Conservation (phyloP, 371 early-diverging fungal genomes). For the Rhizoclosmatium hyalinum region DNA sequence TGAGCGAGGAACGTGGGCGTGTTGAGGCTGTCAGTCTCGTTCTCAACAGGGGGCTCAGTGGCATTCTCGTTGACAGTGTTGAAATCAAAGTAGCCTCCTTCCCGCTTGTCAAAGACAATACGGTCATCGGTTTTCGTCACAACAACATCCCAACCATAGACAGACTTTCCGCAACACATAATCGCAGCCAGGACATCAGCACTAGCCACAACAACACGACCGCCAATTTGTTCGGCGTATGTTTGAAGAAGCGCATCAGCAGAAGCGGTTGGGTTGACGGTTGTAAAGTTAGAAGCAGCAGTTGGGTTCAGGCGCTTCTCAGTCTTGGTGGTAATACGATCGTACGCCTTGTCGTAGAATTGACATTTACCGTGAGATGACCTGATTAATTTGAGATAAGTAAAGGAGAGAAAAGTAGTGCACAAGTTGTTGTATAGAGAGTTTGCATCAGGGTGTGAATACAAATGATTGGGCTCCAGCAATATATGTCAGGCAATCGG, state of each 20-base stretch:
- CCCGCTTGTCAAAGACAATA: slow-evolving; percentile 92
- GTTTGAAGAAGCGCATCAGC: slow-evolving; percentile 79
- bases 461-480: slow-evolving; percentile 40
- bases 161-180: slow-evolving; percentile 91
- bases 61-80: slow-evolving; percentile 96
- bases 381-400: slow-evolving; percentile 30
- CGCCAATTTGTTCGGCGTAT: slow-evolving; percentile 63
- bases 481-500: slow-evolving; percentile 12
- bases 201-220: slow-evolving; percentile 86
- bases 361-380: slow-evolving; percentile 74
- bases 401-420: slow-evolving; percentile 3
- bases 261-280: slow-evolving; percentile 80
- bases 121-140: slow-evolving; percentile 85
- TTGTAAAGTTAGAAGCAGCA: slow-evolving; percentile 71
- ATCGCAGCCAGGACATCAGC: slow-evolving; percentile 88
- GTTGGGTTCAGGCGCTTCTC: slow-evolving; percentile 68
- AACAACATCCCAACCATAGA: slow-evolving; percentile 96
- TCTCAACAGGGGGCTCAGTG: slow-evolving; percentile 86
- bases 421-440: too few species aligned
- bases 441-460: slow-evolving; percentile 32
- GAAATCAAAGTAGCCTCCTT: slow-evolving; percentile 77
- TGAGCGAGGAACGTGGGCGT: slow-evolving; percentile 81
- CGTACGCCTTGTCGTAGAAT: slow-evolving; percentile 83
- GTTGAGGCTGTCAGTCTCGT: slow-evolving; percentile 91
- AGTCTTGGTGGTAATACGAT: slow-evolving; percentile 82